These are phyloP conservation scores for Trypanosomatidae sp. DNA, from an alignment of 208 protist genomes.

Conservation along the genomic window DNA sequence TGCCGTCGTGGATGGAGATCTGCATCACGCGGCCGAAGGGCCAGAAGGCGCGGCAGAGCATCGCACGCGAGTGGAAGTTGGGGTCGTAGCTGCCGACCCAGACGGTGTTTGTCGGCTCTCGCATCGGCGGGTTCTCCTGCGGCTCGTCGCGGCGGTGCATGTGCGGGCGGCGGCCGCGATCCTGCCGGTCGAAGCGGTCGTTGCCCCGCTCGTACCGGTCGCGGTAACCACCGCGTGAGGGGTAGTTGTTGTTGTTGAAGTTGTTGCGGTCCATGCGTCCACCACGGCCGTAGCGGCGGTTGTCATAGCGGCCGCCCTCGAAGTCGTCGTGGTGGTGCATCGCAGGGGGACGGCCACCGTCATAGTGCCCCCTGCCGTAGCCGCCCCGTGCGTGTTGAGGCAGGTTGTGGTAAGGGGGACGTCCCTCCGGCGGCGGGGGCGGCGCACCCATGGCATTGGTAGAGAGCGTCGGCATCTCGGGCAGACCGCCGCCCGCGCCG, in stretches of 20 bases:
- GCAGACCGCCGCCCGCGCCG: neutral
- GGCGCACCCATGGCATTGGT: conserved; percentile 1
- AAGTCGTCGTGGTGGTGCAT: conserved; percentile 9
- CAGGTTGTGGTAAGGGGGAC: conserved; percentile 12
- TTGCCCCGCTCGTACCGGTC: conserved; percentile 13
- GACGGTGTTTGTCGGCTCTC: conserved; percentile 87
- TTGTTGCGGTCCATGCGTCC: conserved; percentile 4
- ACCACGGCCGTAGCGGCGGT: conserved; percentile 1
- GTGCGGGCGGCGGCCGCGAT: conserved; percentile 1
- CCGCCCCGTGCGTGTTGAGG: conserved; percentile 4
- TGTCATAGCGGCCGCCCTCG: conserved; percentile 10
- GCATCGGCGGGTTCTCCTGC: conserved; percentile 27
- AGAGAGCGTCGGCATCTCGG: conserved; percentile 23
- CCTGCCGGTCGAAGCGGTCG: conserved; percentile 17
- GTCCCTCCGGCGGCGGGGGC: neutral
- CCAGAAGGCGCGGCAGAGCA: conserved; percentile 55
- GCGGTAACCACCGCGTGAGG: conserved; percentile 1
- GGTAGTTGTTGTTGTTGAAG: no score
- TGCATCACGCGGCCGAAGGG: conserved; percentile 84
- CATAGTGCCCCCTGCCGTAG: conserved; percentile 12
- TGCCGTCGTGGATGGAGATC: conserved; percentile 64
- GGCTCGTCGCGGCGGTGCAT: conserved; percentile 20
- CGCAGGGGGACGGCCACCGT: no score
- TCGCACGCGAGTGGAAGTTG: conserved; percentile 42
- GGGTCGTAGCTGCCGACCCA: conserved; percentile 85